Evolutionary conservation across 2,329 filamentous ascomycete genomes (phyloP).

Genomic region (Fusarium sp.): DNA sequence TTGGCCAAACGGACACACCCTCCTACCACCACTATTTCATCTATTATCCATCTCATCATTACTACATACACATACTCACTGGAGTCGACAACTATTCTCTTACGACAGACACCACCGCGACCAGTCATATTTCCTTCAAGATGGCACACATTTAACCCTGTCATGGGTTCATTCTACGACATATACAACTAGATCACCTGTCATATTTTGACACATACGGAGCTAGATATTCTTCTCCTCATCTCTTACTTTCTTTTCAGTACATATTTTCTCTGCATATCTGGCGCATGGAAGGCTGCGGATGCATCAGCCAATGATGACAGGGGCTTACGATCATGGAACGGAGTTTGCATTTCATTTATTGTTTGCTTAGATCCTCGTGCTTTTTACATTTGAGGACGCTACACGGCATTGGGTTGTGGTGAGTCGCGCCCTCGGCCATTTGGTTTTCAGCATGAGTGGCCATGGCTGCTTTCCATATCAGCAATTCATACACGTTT

Average conservation of each 20-base stretch:
- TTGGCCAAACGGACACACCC: slow-evolving; percentile 9
- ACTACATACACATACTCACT: not conserved
- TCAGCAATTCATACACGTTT: not conserved
- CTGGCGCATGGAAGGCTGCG: slow-evolving; percentile 38
- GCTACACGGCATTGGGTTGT: not conserved
- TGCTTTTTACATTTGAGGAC: not conserved
- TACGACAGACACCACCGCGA: not conserved
- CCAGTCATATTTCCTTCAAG: slow-evolving; percentile 10
- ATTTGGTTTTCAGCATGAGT: slow-evolving; percentile 13
- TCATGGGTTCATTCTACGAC: not conserved
- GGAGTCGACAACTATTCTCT: not conserved
- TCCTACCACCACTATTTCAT: not conserved
- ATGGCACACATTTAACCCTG: not conserved
- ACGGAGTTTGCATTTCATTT: slow-evolving; percentile 35
- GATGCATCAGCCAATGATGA: slow-evolving; percentile 36
- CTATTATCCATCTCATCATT: not conserved
- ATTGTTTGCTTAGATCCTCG: slow-evolving; percentile 10
- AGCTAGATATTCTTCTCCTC: not conserved
- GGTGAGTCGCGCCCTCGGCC: not conserved
- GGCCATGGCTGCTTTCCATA: not conserved
- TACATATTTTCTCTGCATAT: slow-evolving; percentile 38
- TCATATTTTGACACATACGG: not conserved
- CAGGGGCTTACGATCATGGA: slow-evolving; percentile 35
- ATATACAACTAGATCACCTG: slow-evolving; percentile 18
- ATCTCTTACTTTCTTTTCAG: slow-evolving; percentile 21